A percentile compares a stretch with the other conserved stretches of the same genome.
phyloP scores from a whole-genome alignment of 2,329 filamentous ascomycete genomes.

The Aspergillus awamori region DNA sequence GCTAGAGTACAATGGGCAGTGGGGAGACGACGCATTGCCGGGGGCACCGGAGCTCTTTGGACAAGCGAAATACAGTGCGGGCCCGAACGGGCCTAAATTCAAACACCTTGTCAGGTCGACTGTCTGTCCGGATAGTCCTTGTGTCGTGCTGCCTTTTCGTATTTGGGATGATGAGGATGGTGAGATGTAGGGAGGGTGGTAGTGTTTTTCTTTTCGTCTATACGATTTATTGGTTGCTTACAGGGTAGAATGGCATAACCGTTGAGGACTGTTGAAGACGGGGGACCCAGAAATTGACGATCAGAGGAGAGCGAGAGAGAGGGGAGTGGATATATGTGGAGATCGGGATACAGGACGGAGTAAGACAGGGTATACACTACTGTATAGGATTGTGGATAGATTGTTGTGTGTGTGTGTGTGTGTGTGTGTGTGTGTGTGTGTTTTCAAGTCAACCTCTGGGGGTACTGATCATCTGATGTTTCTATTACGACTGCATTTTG shows the following conservation, averaged over 20 bases:
- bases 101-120: constrained; percentile 60
- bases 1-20: constrained; percentile 60
- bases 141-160: constrained; percentile 47
- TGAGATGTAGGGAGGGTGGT: background rate
- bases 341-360: background rate
- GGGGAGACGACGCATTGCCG: constrained; percentile 65
- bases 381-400: background rate
- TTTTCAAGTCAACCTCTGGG: background rate
- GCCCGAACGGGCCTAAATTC: constrained; percentile 64
- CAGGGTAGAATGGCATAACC: constrained; percentile 1
- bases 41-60: constrained; percentile 55
- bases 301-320: background rate
- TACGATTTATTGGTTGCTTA: background rate
- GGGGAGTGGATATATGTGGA: background rate
- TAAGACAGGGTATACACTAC: background rate
- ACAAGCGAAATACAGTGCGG: constrained; percentile 58
- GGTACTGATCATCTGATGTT: constrained; percentile 1
- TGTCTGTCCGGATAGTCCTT: constrained; percentile 58
- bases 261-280: background rate
- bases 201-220: background rate
- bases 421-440: too few species aligned
- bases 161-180: constrained; percentile 21
- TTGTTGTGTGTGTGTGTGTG: too few species aligned
- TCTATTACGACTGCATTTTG: background rate
- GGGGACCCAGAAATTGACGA: background rate